Evolutionary conservation across 1,284 basidiomycete species (phyloP).

Genomic region (Sporisorium exsertum): DNA sequence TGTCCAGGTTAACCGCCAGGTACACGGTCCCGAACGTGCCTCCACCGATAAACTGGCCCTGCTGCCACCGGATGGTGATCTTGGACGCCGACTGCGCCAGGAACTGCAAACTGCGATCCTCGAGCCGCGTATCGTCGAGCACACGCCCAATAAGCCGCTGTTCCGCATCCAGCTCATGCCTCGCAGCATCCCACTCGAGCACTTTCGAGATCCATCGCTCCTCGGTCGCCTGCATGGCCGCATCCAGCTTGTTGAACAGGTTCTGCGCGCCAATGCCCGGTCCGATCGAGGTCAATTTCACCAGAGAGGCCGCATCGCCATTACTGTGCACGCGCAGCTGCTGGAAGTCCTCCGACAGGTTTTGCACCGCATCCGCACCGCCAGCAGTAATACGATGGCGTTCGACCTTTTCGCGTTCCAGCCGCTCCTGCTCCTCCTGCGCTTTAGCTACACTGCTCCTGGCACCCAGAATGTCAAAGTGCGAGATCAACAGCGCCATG

Average conservation of each 20-base stretch:
- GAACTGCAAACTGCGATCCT: constrained; percentile 66
- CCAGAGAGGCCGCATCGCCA: constrained; percentile 71
- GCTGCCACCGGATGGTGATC: constrained; percentile 97
- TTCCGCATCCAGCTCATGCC: constrained; percentile 60
- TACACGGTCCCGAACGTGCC: constrained; percentile 93
- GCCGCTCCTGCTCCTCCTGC: constrained; percentile 62
- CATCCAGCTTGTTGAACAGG: constrained; percentile 55
- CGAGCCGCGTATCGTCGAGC: constrained; percentile 66
- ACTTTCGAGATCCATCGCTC: constrained; percentile 59
- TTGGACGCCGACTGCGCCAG: constrained; percentile 76
- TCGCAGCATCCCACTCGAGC: constrained; percentile 60
- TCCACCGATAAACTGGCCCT: constrained; percentile 95
- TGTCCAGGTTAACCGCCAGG: constrained; percentile 94
- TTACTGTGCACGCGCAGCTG: constrained; percentile 27
- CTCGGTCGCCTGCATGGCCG: constrained; percentile 58
- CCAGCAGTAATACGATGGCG: constrained; percentile 49
- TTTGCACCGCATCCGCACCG: constrained; percentile 31
- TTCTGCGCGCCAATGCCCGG: constrained; percentile 51
- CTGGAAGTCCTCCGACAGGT: constrained; percentile 41
- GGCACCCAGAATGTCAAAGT: constrained; percentile 85
- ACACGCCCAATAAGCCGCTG: constrained; percentile 66
- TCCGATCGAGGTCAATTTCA: constrained; percentile 64
- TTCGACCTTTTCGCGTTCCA: constrained; percentile 60
- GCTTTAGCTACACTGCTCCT: constrained; percentile 65
- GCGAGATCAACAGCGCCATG: constrained; percentile 93